Conservation (phyloP, 1,139 yeast species). For the Zygosaccharomyces pseudobailii region DNA sequence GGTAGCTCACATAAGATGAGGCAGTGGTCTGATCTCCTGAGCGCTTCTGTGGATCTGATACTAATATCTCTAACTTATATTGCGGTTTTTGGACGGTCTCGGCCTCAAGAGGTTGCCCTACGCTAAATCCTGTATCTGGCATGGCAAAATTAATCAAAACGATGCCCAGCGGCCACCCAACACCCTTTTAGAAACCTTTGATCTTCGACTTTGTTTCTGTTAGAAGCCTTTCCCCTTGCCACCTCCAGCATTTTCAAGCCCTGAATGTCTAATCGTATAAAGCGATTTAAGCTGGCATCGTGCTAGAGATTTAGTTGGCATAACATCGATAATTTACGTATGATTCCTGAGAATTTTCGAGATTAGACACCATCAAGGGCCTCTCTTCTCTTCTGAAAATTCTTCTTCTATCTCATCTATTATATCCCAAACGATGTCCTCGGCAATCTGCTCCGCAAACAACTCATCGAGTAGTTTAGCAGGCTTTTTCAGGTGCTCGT, state of each 20-base stretch:
- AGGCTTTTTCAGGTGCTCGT: constrained; percentile 44
- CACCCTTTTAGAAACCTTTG: not conserved
- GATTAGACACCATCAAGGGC: not conserved
- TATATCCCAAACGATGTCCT: constrained; percentile 78
- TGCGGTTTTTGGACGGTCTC: constrained; percentile 4
- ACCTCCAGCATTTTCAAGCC: not conserved
- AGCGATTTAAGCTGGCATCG: constrained; percentile 3
- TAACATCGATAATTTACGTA: too few relatives aligned
- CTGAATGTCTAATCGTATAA: not conserved
- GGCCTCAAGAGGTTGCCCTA: not conserved
- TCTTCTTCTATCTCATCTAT: constrained; percentile 80
- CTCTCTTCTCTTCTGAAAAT: not conserved
- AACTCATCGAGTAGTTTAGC: constrained; percentile 49
- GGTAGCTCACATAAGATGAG: constrained; percentile 68
- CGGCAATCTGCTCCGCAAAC: constrained; percentile 67
- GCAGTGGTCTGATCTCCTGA: constrained; percentile 62
- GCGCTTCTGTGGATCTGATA: constrained; percentile 73
- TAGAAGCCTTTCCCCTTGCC: constrained; percentile 7
- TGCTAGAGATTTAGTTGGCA: too few relatives aligned
- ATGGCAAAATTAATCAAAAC: not conserved
- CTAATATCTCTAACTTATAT: constrained; percentile 34
- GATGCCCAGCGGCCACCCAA: not conserved
- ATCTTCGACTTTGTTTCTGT: not conserved
- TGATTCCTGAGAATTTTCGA: too few relatives aligned
- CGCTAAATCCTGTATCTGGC: constrained; percentile 1